A percentile compares a stretch with the other conserved stretches of the same genome.
These are phyloP conservation scores for Sporothrix globosa DNA, from an alignment of 2,329 filamentous ascomycete species.

Conservation along the genomic window DNA sequence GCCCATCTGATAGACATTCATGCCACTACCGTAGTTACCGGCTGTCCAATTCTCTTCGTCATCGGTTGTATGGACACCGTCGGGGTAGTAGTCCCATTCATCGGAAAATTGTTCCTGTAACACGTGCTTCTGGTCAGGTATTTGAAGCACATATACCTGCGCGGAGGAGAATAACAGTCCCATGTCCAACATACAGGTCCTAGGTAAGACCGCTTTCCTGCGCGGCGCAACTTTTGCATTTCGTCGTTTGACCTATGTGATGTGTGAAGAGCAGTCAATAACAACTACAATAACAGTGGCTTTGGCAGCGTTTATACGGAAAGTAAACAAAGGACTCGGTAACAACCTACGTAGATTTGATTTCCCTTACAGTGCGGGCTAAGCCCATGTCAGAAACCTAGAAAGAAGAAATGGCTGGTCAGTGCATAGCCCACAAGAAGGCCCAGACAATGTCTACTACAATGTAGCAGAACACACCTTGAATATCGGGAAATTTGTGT, in stretches of 20 bases:
- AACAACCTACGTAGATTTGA: too few relatives aligned
- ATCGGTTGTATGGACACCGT: not conserved
- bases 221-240: not conserved
- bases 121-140: not conserved
- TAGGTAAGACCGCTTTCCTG: not conserved
- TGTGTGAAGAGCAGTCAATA: too few relatives aligned
- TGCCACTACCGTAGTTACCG: slow-evolving; percentile 15
- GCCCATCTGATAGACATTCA: slow-evolving; percentile 32
- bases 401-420: too few relatives aligned
- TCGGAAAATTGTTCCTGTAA: slow-evolving; percentile 31
- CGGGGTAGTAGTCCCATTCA: slow-evolving; percentile 32
- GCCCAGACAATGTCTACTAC: not conserved
- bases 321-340: too few relatives aligned
- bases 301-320: too few relatives aligned
- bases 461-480: slow-evolving; percentile 1
- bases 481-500: slow-evolving; percentile 27
- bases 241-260: too few relatives aligned
- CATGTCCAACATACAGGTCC: not conserved
- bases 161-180: not conserved
- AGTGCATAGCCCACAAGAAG: not conserved
- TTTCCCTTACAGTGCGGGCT: too few relatives aligned
- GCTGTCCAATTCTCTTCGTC: slow-evolving; percentile 22
- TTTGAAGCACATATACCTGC: not conserved
- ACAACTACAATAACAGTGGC: too few relatives aligned
- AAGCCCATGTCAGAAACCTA: too few relatives aligned